Base-by-base conservation (phyloP, 208 protist species). In the Tritrichomonas foetus region DNA sequence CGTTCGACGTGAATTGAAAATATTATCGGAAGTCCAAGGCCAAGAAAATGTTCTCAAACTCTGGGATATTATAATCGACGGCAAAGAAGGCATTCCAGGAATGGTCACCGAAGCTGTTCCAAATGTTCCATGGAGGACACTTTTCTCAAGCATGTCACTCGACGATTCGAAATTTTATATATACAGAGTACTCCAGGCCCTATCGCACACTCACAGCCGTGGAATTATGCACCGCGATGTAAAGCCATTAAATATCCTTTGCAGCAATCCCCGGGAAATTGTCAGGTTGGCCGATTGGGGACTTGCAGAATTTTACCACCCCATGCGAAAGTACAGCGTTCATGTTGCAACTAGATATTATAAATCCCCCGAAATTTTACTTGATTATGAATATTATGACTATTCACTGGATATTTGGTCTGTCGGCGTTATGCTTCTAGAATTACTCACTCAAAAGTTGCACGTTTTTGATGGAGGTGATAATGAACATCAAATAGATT, bases 131-230 rank as follows among this genome's bases (percentile, higher is more conserved):
- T 89, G 99, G 94, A 97, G 98, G 94, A 96, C 95, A 27, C 96
- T 99, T 16, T 99, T 99, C 95, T 97, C 97, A n/a, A 97, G 96
- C 22, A 97, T 99, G 20, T 97, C 95, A 13, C 98, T 99, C 95
- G 97, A 98, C 72, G 98, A 99, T 94, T 97, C 99, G 93, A 97
- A 98, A 72, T 99, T 97, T 96, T 99, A 99, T 96, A 96, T 99
- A 3, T 99, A 98, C 95, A 97, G 99, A 95, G 95, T 99, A 47
- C 95, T 98, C 41, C 95, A 96, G 94, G 96, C 95, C 61, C 64
- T 78, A 53, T 50, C 94, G 20, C 72, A 93, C n/a, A 94, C 94
- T 22, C 94, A 95, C 92, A 92, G 53, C 20, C 47, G 97, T 39
- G 99, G 99, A 39, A 99, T 99, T 93, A 99, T 99, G 96, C 99